Evolutionary conservation across 768 basidiomycete genomes (phyloP), one percentile per base, ranked within the genome.

Genomic region (Pisolithus orientalis): DNA sequence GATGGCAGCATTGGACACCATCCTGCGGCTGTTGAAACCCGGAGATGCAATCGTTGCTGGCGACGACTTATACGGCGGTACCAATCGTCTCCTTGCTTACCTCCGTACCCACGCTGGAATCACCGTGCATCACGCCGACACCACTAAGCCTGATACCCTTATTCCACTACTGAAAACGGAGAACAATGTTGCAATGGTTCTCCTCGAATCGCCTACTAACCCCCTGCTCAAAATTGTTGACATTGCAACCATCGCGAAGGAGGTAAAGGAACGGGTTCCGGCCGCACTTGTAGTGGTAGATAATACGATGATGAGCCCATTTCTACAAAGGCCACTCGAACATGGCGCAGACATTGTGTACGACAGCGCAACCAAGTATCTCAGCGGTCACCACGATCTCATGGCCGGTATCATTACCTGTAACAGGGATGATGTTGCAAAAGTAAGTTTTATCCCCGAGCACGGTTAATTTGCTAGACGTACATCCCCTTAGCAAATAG

Each of bases 291-390:
- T 94, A 49, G 88, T 94, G 37, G 92, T 93, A 21, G 96, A 98
- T 68, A 98, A 99, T 66, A 98, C 96, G 54, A 98, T 98, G 96
- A 97, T 98, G 95, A 96, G 94, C 64, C 95, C 96, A 14, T 98
- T 97, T 70, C 76, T 98, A 7, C 94, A 95, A 65, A 75, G 94
- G 52, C 96, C 96, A 10, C 80, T 98, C 37, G 93, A 98, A 62
- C 87, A 96, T 51, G 96, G 95, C 14, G 91, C 91, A 45, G 96
- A 99, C 65, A 83, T 99, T 51, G 94, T 97, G 8, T 99, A 99
- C 63, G 96, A 99, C 69, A 94, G 92, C 53, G 96, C 85, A 9
- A 98, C 96, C 24, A 99, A 99, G 66, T 98, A 98, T 69, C 78
- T 99, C 44, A 93, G 90, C 52, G 96, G 96, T 7, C 96, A 99